Percentiles rank a stretch among this genome's conserved stretches.
Conservation (phyloP, 805 yeast species). For the Barnettozyma salicaria region DNA sequence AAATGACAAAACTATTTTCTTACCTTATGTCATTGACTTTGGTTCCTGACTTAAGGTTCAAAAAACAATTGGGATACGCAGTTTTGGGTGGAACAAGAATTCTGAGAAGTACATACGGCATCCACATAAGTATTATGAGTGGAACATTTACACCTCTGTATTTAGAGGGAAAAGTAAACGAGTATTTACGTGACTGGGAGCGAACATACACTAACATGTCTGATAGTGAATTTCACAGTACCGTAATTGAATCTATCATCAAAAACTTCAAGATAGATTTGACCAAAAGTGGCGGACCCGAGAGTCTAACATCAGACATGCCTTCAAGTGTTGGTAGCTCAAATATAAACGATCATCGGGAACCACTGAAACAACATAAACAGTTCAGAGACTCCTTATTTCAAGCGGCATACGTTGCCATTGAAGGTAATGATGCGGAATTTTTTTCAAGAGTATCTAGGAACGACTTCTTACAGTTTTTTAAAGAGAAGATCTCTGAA, state of each 20-base stretch:
- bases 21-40: slow-evolving; percentile 41
- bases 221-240: slow-evolving; percentile 31
- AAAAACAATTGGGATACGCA: slow-evolving; percentile 56
- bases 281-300: slow-evolving; percentile 28
- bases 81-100: slow-evolving; percentile 52
- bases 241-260: slow-evolving; percentile 35
- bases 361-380: slow-evolving; percentile 38
- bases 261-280: slow-evolving; percentile 14
- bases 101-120: slow-evolving; percentile 47
- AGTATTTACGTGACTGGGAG: slow-evolving; percentile 40
- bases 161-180: slow-evolving; percentile 42
- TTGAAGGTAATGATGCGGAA: slow-evolving; percentile 21
- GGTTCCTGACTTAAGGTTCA: slow-evolving; percentile 44
- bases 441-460: slow-evolving; percentile 33
- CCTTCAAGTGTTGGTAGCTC: slow-evolving; percentile 33
- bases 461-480: slow-evolving; percentile 32
- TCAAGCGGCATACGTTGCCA: slow-evolving; percentile 21
- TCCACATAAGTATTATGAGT: slow-evolving; percentile 54
- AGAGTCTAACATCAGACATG: slow-evolving; percentile 31
- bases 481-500: slow-evolving; percentile 31
- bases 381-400: slow-evolving; percentile 22
- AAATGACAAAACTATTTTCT: slow-evolving; percentile 42
- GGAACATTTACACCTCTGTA: slow-evolving; percentile 36
- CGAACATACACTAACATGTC: slow-evolving; percentile 25
- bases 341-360: slow-evolving; percentile 19